Evolutionary conservation across 2,329 filamentous ascomycete species (phyloP), one percentile per base, ranked within the genome.

Genomic region (Fusarium keratoplasticum): DNA sequence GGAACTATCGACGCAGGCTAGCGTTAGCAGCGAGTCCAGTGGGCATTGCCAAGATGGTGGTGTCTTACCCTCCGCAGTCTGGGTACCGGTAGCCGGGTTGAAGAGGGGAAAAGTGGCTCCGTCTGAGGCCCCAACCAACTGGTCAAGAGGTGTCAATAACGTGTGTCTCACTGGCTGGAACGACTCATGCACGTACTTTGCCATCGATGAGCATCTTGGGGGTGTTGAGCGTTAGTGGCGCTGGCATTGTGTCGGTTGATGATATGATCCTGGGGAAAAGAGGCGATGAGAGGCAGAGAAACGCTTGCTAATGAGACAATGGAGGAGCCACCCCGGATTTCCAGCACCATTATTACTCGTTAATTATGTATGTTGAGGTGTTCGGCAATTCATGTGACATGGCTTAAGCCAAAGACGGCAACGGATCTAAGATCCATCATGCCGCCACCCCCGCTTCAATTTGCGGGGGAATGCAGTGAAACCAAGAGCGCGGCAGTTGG

Each of bases 61-160:
- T 1, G n/a, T n/a, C 35, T 20, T 58, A 75, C 74, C 72, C 10
- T 75, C 14, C 2, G 74, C 72, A 2, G 76, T 63, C 42, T 75
- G 42, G 3, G 61, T 62, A 2, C 74, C 71, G 3, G 61, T 76
- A 20, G 74, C 66, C 20, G 74, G 74, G 20, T 76, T 71, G 22
- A 69, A 76, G 42, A 76, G 64, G 29, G 69, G 64, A 25, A 76
- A 76, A 1, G 74, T 71, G 13, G 35, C 74, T 18, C 65, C 67
- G 6, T 76, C 69, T 4, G 74, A 76, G 3, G 74, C 69, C 18
- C 62, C 66, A 14, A 76, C 64, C n/a, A 76, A 9, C 74, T 76
- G 16, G 3, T 52, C 4, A 13, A 42, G 11, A 47, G 2, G 3
- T n/a, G 40, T 69, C 20, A 73, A 10, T 52, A 9, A 16, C 10